Percentiles rank a stretch among this genome's conserved stretches.
Evolutionary conservation across 2,329 filamentous ascomycete species (phyloP).

Genomic region (Penicillium oxalicum): DNA sequence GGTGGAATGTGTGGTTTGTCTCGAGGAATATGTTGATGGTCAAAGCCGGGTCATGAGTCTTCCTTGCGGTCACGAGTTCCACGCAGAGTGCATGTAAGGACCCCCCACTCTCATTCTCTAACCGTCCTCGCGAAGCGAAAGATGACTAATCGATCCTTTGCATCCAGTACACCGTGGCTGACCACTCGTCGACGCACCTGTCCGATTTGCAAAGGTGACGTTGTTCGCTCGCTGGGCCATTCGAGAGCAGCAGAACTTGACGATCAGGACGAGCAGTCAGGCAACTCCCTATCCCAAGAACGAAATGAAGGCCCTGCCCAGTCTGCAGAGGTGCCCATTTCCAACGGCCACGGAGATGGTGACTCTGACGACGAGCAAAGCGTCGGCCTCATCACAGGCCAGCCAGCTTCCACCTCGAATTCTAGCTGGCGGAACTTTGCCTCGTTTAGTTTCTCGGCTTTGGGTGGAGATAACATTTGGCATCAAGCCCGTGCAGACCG

Average conservation of each 20-base stretch:
- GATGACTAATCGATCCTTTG: background rate
- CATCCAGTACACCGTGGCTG: slow-evolving; percentile 80
- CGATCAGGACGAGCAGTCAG: slow-evolving; percentile 36
- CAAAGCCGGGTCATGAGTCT: slow-evolving; percentile 94
- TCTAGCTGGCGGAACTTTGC: slow-evolving; percentile 42
- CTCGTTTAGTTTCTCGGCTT: slow-evolving; percentile 40
- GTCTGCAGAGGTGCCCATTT: slow-evolving; percentile 47
- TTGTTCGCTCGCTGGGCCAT: slow-evolving; percentile 61
- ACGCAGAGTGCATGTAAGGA: slow-evolving; percentile 95
- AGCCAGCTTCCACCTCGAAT: slow-evolving; percentile 29
- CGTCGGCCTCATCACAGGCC: slow-evolving; percentile 30
- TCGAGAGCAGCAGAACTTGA: slow-evolving; percentile 17
- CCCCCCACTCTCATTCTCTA: background rate
- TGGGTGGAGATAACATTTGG: slow-evolving; percentile 44
- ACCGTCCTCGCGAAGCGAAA: no score
- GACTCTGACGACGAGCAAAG: slow-evolving; percentile 41
- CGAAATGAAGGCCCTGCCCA: slow-evolving; percentile 43
- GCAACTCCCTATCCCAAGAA: slow-evolving; percentile 42
- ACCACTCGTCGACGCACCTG: slow-evolving; percentile 94
- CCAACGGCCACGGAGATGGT: slow-evolving; percentile 29
- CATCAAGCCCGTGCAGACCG: slow-evolving; percentile 37
- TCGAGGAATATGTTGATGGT: slow-evolving; percentile 94
- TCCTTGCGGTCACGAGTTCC: slow-evolving; percentile 96
- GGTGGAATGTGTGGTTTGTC: slow-evolving; percentile 89
- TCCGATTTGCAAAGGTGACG: slow-evolving; percentile 96